phyloP scores from a whole-genome alignment of 352 stramenopile genomes.

The Phytophthora palmivora region DNA sequence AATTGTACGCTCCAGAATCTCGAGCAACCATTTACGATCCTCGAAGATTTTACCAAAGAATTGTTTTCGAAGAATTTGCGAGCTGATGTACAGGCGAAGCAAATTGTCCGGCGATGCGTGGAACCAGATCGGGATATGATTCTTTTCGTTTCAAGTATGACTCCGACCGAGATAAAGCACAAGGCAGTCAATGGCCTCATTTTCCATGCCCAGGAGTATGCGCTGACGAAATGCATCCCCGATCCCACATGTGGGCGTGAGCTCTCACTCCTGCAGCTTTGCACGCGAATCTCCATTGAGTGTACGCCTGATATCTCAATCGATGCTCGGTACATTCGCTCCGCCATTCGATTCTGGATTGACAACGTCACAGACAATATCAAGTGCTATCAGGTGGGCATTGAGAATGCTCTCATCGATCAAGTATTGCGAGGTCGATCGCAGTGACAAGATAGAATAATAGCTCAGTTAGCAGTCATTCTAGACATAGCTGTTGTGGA shows the following conservation, averaged over 20 bases:
- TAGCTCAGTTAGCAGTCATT: neutral
- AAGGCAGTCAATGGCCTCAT: slow-evolving; percentile 10
- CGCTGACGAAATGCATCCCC: slow-evolving; percentile 43
- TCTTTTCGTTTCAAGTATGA: slow-evolving; percentile 15
- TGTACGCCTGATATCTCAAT: slow-evolving; percentile 27
- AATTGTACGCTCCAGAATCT: too few relatives aligned
- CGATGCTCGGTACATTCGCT: slow-evolving; percentile 30
- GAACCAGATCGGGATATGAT: slow-evolving; percentile 19
- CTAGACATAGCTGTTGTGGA: too few relatives aligned
- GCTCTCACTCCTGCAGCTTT: slow-evolving; percentile 53
- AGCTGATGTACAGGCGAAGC: slow-evolving; percentile 22
- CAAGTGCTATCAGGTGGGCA: slow-evolving; percentile 39
- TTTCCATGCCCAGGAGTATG: slow-evolving; percentile 14
- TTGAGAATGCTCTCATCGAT: slow-evolving; percentile 47
- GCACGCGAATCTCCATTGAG: slow-evolving; percentile 50
- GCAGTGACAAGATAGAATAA: neutral
- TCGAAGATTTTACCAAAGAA: slow-evolving; percentile 27
- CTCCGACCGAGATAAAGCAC: slow-evolving; percentile 21
- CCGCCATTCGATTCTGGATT: slow-evolving; percentile 47
- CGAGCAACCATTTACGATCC: slow-evolving; percentile 20
- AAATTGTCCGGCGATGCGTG: slow-evolving; percentile 23
- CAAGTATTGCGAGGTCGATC: slow-evolving; percentile 1
- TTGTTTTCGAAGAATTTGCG: slow-evolving; percentile 18
- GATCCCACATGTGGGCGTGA: slow-evolving; percentile 19
- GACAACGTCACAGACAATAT: slow-evolving; percentile 40